Percentiles rank a stretch among this genome's conserved stretches.
These are phyloP conservation scores for Cutaneotrichosporon dermatis DNA, from an alignment of 1,284 basidiomycete genomes.

Conservation along the genomic window DNA sequence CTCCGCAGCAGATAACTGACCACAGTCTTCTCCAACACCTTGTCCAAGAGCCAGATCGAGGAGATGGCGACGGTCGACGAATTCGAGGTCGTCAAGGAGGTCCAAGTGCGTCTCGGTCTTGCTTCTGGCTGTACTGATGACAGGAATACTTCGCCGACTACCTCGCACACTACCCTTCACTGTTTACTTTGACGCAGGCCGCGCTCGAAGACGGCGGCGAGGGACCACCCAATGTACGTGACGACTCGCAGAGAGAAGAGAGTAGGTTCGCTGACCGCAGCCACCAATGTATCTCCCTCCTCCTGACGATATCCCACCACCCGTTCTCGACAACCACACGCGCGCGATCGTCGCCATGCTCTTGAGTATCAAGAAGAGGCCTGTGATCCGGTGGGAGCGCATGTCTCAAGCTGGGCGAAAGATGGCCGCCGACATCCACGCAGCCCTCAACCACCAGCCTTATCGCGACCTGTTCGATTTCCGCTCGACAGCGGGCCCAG, in stretches of 20 bases:
- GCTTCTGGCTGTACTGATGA: not conserved
- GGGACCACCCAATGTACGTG: conserved; percentile 45
- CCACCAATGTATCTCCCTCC: conserved; percentile 56
- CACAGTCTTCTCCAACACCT: conserved; percentile 90
- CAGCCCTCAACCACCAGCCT: conserved; percentile 47
- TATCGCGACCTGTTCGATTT: conserved; percentile 55
- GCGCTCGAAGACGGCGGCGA: conserved; percentile 47
- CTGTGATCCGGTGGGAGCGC: conserved; percentile 84
- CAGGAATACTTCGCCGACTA: conserved; percentile 97
- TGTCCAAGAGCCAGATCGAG: conserved; percentile 88
- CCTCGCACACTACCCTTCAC: conserved; percentile 73
- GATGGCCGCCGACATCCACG: conserved; percentile 75
- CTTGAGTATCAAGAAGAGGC: conserved; percentile 93
- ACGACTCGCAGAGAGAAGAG: no score
- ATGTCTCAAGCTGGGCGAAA: conserved; percentile 90
- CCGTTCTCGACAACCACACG: conserved; percentile 71
- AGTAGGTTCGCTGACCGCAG: conserved; percentile 24
- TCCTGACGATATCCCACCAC: conserved; percentile 53
- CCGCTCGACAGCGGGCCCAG: conserved; percentile 52
- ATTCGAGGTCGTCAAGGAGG: conserved; percentile 92
- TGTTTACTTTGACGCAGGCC: conserved; percentile 81
- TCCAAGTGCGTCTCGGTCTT: conserved; percentile 64
- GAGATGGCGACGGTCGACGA: conserved; percentile 90
- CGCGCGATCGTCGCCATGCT: conserved; percentile 80
- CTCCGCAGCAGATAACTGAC: conserved; percentile 5